Base-by-base conservation (phyloP, 345 rosid species). In the Lepidium didymum region DNA sequence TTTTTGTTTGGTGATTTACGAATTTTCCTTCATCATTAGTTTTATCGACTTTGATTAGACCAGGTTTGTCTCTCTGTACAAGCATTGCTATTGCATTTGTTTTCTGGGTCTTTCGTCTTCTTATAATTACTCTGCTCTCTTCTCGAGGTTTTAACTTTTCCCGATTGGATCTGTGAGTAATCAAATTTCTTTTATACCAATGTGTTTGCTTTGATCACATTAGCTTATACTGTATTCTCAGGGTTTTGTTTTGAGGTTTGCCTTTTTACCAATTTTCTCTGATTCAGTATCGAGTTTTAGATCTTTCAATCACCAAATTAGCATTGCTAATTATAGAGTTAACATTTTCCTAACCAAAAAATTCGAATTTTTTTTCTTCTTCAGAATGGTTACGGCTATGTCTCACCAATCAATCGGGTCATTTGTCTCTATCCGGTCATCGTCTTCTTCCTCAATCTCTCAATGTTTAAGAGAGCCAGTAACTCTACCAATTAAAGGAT, bases 371-470 rank as follows among this genome's bases (percentile, higher is more conserved):
- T 53, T 4, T 50, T 36, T 23, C 3, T 52, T 61, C 68, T 77
- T 54, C 89, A 87, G 96, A 72, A 91, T 91, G 95, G 86, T 87
- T 38, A 74, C 77, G 60, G 75, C 87, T 75, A 77, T 69, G 44
- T 82, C 84, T 62, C 79, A 84, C 74, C 89, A 81, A 75, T 61
- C 85, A 33, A 16, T 76, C 12, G 78, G 78, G 64, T 76, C 78
- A 53, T 52, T 78, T 51, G 82, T 77, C 40, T 66, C 81, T 68
- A 82, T 52, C 56, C 64, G 45, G 58, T 74, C 66, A 46, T 74
- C 79, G 14, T 43, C 64, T 59, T 43, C 65, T 45, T n/a, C 43
- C 23, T 64, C 72, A 38, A 77, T 37, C 77, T 80, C 77, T 50
- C 73, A 75, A 44, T 38, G 36, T 71, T 69, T 67, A 7, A 68